phyloP scores from a whole-genome alignment of 768 basidiomycete species.

The Lyophyllum semitale region DNA sequence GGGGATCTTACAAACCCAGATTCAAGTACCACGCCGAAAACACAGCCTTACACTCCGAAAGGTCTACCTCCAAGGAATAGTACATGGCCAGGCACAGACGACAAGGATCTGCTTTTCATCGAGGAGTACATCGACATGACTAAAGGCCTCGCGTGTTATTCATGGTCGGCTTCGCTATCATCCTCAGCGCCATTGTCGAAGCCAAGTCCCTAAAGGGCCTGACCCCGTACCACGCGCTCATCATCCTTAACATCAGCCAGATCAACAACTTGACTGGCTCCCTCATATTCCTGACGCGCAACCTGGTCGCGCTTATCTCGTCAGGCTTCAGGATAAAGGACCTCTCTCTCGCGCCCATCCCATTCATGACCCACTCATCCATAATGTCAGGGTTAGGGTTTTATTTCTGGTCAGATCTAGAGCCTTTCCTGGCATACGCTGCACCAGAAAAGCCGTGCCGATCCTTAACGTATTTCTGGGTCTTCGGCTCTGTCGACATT shows the following conservation, averaged over 20 bases:
- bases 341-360: neutral
- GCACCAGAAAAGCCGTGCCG: neutral
- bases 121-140: neutral
- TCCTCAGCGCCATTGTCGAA: conserved; percentile 6
- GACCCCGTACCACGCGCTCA: conserved; percentile 1
- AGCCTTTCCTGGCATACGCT: neutral
- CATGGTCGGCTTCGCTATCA: conserved; percentile 1
- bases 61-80: too few species aligned
- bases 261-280: conserved; percentile 7
- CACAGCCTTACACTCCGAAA: too few species aligned
- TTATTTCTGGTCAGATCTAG: conserved; percentile 3
- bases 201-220: conserved; percentile 1
- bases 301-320: too few species aligned
- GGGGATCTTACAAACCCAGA: too few species aligned
- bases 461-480: conserved; percentile 5
- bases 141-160: neutral
- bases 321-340: too few species aligned
- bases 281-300: neutral
- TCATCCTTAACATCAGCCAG: conserved; percentile 10
- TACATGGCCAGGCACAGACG: too few species aligned
- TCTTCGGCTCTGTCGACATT: conserved; percentile 1
- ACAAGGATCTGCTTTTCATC: too few species aligned
- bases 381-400: conserved; percentile 4
- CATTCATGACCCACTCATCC: neutral
- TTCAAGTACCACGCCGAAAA: too few species aligned